Conservation (phyloP, 2,329 filamentous ascomycete genomes). For the Rachicladosporium sp. region DNA sequence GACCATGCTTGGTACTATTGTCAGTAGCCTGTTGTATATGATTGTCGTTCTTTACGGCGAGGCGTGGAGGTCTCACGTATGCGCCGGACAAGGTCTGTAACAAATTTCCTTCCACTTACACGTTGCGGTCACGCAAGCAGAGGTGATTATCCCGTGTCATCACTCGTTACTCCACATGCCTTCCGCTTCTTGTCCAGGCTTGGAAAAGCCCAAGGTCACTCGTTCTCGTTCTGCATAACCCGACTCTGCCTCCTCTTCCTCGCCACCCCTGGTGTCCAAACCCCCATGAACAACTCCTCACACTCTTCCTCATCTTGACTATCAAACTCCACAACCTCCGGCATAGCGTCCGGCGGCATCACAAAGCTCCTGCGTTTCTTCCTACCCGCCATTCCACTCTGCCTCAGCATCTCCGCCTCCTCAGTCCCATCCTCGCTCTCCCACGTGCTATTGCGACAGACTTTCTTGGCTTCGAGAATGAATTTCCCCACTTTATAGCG, state of each 20-base stretch:
- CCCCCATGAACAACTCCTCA: slow-evolving; percentile 50
- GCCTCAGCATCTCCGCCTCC: slow-evolving; percentile 8
- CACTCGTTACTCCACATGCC: no score
- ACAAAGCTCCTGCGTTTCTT: slow-evolving; percentile 10
- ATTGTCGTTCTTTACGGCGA: no score
- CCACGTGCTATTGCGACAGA: slow-evolving; percentile 41
- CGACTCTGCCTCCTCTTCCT: slow-evolving; percentile 30
- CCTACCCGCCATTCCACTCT: slow-evolving; percentile 7
- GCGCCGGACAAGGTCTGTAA: no score
- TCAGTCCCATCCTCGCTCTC: slow-evolving; percentile 26
- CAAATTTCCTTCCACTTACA: no score
- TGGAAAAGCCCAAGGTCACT: no score
- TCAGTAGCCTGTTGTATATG: no score
- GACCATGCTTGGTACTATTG: no score
- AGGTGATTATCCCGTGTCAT: no score
- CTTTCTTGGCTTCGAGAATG: slow-evolving; percentile 49
- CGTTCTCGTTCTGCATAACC: slow-evolving; percentile 5
- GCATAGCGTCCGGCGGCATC: slow-evolving; percentile 12
- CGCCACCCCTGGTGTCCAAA: slow-evolving; percentile 47
- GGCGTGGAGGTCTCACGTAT: no score
- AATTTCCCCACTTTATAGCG: slow-evolving; percentile 56
- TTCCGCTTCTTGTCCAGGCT: no score
- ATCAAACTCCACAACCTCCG: slow-evolving; percentile 44
- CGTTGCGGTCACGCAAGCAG: no score
- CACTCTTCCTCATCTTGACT: slow-evolving; percentile 56